Evolutionary conservation across 805 yeast species (phyloP).

Genomic region (Zygoascus bituminiphila): DNA sequence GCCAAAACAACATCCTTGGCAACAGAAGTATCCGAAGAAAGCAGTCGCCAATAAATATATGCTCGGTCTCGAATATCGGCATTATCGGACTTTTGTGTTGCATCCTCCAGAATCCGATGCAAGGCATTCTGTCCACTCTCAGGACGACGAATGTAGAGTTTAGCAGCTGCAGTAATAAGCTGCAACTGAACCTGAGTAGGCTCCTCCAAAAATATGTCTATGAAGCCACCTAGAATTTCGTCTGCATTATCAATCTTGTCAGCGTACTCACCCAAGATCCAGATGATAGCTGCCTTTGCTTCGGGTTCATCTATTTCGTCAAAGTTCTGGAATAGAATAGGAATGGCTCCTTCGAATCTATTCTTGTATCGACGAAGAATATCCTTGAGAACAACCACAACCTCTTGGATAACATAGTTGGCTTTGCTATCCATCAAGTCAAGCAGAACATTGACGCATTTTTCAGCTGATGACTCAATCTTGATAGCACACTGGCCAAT

Average conservation of each 20-base stretch:
- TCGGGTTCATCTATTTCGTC: constrained; percentile 73
- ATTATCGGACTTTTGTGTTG: constrained; percentile 69
- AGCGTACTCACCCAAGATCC: constrained; percentile 82
- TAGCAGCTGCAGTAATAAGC: constrained; percentile 67
- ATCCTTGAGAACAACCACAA: constrained; percentile 66
- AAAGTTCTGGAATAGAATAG: constrained; percentile 36
- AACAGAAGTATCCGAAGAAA: constrained; percentile 73
- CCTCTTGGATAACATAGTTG: constrained; percentile 73
- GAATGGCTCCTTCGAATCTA: constrained; percentile 41
- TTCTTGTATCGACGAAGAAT: constrained; percentile 68
- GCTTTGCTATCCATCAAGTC: constrained; percentile 61
- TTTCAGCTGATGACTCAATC: constrained; percentile 50
- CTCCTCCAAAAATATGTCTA: constrained; percentile 52
- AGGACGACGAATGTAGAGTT: constrained; percentile 57
- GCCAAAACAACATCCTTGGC: constrained; percentile 54
- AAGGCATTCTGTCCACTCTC: constrained; percentile 52
- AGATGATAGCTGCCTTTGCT: constrained; percentile 65
- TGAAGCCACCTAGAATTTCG: constrained; percentile 35
- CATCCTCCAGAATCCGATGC: constrained; percentile 68
- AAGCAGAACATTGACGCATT: constrained; percentile 60
- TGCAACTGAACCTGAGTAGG: constrained; percentile 69
- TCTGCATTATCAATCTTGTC: constrained; percentile 37
- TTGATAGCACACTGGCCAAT: constrained; percentile 86
- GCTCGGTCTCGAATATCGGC: constrained; percentile 88
- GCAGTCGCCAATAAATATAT: constrained; percentile 76